A percentile compares a stretch with the other conserved stretches of the same genome.
These are phyloP conservation scores for Dothidotthia symphoricarpi DNA, from an alignment of 2,329 filamentous ascomycete genomes.

Conservation along the genomic window DNA sequence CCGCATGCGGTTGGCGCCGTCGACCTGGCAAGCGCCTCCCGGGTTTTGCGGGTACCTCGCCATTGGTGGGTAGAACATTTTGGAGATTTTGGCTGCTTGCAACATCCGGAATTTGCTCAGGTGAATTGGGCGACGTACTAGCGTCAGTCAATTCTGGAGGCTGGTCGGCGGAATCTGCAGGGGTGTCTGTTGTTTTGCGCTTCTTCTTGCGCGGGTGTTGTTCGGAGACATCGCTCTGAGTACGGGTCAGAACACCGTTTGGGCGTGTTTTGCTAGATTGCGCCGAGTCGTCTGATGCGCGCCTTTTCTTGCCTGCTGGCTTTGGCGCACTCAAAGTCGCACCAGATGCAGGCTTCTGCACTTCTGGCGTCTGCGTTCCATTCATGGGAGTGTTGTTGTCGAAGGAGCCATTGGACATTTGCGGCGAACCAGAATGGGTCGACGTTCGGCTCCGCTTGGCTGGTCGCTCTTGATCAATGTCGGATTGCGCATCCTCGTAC, in stretches of 20 bases:
- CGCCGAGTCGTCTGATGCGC: conserved; percentile 35
- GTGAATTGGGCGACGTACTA: conserved; percentile 37
- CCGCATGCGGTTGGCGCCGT: conserved; percentile 49
- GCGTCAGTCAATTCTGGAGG: conserved; percentile 40
- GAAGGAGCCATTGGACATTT: conserved; percentile 29
- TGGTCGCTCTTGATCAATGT: conserved; percentile 37
- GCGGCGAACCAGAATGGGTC: conserved; percentile 40
- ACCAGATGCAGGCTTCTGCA: conserved; percentile 18
- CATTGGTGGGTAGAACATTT: conserved; percentile 37
- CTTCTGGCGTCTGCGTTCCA: conserved; percentile 28
- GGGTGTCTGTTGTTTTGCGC: conserved; percentile 32
- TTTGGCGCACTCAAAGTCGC: conserved; percentile 21
- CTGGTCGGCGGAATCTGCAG: conserved; percentile 29
- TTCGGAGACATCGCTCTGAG: conserved; percentile 38
- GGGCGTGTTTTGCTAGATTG: conserved; percentile 34
- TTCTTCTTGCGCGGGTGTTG: conserved; percentile 38
- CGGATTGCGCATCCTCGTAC: conserved; percentile 27
- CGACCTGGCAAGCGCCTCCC: conserved; percentile 44
- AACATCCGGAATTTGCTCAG: conserved; percentile 38
- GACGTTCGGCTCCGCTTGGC: conserved; percentile 41
- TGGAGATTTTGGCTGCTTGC: conserved; percentile 33
- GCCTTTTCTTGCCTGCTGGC: conserved; percentile 31
- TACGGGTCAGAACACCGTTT: conserved; percentile 37
- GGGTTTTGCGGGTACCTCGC: conserved; percentile 38
- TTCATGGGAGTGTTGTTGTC: conserved; percentile 31